These are phyloP conservation scores for Agrocybe pediades DNA, from an alignment of 768 basidiomycete species.

Conservation along the genomic window DNA sequence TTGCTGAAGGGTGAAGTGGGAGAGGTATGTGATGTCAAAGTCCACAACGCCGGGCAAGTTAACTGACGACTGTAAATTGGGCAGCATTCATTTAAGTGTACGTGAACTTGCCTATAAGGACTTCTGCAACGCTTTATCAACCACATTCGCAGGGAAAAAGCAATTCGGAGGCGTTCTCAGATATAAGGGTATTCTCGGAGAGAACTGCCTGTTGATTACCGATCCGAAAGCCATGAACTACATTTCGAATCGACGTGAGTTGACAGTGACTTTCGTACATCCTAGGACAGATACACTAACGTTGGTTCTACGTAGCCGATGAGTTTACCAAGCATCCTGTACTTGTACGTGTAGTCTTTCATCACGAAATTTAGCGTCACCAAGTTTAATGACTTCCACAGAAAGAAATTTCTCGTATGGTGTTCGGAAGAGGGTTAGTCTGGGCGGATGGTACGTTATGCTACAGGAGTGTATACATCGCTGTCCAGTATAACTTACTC, in stretches of 20 bases:
- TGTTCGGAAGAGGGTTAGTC: not conserved
- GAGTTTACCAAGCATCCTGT: constrained; percentile 2
- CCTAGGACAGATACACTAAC: not conserved
- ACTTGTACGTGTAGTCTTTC: not conserved
- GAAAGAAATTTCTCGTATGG: constrained; percentile 1
- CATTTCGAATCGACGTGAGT: not conserved
- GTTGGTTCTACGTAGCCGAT: not conserved
- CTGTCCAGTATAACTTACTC: not conserved
- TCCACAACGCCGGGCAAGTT: not conserved
- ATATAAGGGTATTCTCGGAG: not conserved
- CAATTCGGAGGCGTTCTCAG: not conserved
- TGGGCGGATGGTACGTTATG: not conserved
- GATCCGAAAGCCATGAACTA: not conserved
- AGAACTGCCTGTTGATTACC: not conserved
- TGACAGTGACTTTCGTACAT: not conserved
- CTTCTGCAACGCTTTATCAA: not conserved
- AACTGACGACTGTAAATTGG: too few relatives aligned
- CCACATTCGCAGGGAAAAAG: not conserved
- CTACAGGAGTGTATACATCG: not conserved
- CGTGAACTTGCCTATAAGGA: too few relatives aligned
- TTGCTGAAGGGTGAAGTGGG: not conserved
- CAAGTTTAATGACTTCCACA: not conserved
- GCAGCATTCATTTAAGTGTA: too few relatives aligned
- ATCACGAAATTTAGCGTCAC: not conserved
- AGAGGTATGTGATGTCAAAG: not conserved